Conservation (phyloP, 1,139 yeast species). For the Zygoascus sp. region DNA sequence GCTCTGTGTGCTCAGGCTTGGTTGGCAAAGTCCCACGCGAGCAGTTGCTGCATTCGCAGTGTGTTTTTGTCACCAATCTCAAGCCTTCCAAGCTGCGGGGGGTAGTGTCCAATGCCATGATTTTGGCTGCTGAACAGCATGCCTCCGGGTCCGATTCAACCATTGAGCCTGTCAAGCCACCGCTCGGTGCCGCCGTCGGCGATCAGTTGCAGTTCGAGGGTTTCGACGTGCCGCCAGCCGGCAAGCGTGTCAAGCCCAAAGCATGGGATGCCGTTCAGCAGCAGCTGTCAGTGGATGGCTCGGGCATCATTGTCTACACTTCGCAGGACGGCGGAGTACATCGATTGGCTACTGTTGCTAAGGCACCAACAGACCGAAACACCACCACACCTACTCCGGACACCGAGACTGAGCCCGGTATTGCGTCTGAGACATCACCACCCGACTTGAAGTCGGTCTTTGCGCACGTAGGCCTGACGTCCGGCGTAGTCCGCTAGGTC, state of each 20-base stretch:
- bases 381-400: too few relatives aligned
- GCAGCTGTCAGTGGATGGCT: conserved; percentile 13
- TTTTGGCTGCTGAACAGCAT: conserved; percentile 54
- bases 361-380: background rate
- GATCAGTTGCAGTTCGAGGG: conserved; percentile 29
- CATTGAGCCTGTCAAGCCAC: conserved; percentile 43
- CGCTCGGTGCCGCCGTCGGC: conserved; percentile 31
- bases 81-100: conserved; percentile 69
- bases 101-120: conserved; percentile 53
- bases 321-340: background rate
- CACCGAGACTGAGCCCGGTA: too few relatives aligned
- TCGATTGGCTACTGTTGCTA: background rate
- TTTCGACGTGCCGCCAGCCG: background rate
- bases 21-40: conserved; percentile 49
- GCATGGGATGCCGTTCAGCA: conserved; percentile 21
- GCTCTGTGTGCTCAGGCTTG: conserved; percentile 52
- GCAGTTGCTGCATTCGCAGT: conserved; percentile 45
- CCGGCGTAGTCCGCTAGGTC: background rate
- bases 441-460: too few relatives aligned
- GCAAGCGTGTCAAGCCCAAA: conserved; percentile 18
- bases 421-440: background rate
- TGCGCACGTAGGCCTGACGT: background rate
- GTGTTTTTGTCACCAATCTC: conserved; percentile 55
- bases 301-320: conserved; percentile 16
- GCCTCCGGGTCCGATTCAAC: conserved; percentile 11